These are phyloP conservation scores for Cladosporium cucumerinum DNA, from an alignment of 2,329 filamentous ascomycete genomes.

Conservation along the genomic window DNA sequence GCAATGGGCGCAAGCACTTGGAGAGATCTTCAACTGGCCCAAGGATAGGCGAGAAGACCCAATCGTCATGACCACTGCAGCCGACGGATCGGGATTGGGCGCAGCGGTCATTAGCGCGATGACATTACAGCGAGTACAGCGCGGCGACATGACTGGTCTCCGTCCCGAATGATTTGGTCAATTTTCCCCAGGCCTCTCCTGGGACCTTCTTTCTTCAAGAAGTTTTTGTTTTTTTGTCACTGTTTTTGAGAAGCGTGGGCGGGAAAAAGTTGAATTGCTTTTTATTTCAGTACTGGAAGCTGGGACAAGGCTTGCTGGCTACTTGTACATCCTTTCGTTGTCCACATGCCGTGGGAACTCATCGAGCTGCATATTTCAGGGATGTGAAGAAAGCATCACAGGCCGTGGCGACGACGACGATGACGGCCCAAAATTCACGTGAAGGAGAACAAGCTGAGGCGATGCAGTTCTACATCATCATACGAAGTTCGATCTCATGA, in stretches of 20 bases:
- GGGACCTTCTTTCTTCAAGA: neutral
- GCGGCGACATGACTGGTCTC: constrained; percentile 12
- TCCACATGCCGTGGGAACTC: neutral
- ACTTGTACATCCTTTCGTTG: neutral
- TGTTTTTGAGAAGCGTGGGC: neutral
- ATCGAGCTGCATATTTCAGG: neutral
- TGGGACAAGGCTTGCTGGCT: neutral
- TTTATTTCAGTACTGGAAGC: neutral
- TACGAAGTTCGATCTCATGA: too few species aligned
- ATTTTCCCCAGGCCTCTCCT: neutral
- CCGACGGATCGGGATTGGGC: constrained; percentile 42
- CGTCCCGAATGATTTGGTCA: neutral
- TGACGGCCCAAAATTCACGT: neutral
- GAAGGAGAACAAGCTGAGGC: too few species aligned
- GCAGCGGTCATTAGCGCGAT: constrained; percentile 37
- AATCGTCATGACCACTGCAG: constrained; percentile 39
- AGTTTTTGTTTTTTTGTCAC: neutral
- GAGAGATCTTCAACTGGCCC: constrained; percentile 39
- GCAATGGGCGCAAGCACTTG: constrained; percentile 40
- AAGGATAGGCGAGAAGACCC: constrained; percentile 30
- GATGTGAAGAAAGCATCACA: neutral
- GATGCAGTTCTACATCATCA: neutral
- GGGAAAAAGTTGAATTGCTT: neutral
- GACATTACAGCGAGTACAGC: constrained; percentile 27
- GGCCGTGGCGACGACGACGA: too few species aligned